Conservation (phyloP, 2,329 filamentous ascomycete species). For the Achaetomium macrosporum region DNA sequence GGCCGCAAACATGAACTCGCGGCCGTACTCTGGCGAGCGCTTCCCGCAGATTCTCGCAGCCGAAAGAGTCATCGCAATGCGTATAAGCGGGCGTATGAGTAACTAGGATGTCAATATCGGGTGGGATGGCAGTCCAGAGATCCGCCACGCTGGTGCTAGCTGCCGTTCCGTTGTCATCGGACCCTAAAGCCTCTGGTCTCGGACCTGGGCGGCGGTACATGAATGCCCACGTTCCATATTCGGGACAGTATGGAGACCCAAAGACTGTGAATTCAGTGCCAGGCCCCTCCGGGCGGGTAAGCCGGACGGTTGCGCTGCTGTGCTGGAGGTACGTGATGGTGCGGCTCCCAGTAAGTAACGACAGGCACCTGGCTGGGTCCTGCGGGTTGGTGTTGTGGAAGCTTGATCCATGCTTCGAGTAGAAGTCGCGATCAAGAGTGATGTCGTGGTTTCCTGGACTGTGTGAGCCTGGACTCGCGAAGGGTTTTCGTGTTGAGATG, state of each 20-base stretch:
- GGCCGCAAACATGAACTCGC: conserved; percentile 61
- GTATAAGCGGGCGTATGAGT: conserved; percentile 63
- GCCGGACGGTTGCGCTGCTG: conserved; percentile 44
- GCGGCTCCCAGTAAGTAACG: conserved; percentile 47
- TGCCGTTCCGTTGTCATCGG: neutral
- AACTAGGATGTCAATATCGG: conserved; percentile 58
- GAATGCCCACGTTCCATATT: conserved; percentile 59
- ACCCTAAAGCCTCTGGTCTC: conserved; percentile 8
- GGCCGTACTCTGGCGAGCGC: conserved; percentile 58
- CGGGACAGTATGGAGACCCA: conserved; percentile 62
- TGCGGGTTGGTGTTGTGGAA: conserved; percentile 55
- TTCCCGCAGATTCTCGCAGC: conserved; percentile 55
- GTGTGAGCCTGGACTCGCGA: neutral
- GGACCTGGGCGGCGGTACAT: conserved; percentile 42
- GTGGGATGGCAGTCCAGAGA: conserved; percentile 58
- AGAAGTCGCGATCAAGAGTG: conserved; percentile 61
- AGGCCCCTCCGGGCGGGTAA: conserved; percentile 50
- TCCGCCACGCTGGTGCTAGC: conserved; percentile 8
- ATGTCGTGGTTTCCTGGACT: conserved; percentile 68
- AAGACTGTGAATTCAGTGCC: conserved; percentile 61
- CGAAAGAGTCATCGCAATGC: conserved; percentile 52
- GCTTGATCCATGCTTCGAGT: conserved; percentile 43
- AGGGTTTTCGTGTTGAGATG: neutral
- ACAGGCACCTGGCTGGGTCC: conserved; percentile 46
- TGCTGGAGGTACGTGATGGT: conserved; percentile 62